Evolutionary conservation across 139 green algal genomes (phyloP), one percentile per base, ranked within the genome.

Genomic region (Coelastrella sp.): DNA sequence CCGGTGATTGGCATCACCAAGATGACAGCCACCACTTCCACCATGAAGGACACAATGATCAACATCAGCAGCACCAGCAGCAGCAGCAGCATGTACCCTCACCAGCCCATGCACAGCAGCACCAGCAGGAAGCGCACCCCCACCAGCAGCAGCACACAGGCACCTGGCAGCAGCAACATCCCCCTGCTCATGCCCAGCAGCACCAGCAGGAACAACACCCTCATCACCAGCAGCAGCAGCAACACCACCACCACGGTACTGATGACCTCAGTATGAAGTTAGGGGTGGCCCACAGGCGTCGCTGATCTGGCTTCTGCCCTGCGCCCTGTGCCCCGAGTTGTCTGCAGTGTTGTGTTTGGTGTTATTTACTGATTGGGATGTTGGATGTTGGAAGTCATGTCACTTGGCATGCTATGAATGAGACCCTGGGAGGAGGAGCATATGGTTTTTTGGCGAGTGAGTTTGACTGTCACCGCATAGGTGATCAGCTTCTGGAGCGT

Each of bases 1-100:
- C 58, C 5, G 20, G n/a, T 61, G 59, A 89, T 4, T 82, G 70
- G 84, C 84, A 89, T n/a, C 84, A 89, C 56, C 84, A 82, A 35
- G 68, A 89, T 20, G 84, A 89, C 84, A 81, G 70, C 70, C 84
- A 89, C 56, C 84, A 82, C 70, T 81, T 89, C 68, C 84, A 89
- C 27, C 25, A 79, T 35, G 60, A 87, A 11, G 58, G 10, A 58
- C 81, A 87, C 12, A 60, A 87, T 14, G 61, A 78, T 5, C 63
- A 87, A 6, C 66, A 80, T 7, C 61, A 22, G 8, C 83, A 88
- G 4, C 84, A 88, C 19, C 35, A 80, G 35, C 35, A 80, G 66
- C 84, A 88, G 84, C 84, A 88, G 20, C 84, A 78, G 20, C 25
- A 80, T 65, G 65, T 22, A 14, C 27, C 49, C 14, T 24, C 19